Evolutionary conservation across 768 basidiomycete genomes (phyloP).

Genomic region (Psilocybe sp.): DNA sequence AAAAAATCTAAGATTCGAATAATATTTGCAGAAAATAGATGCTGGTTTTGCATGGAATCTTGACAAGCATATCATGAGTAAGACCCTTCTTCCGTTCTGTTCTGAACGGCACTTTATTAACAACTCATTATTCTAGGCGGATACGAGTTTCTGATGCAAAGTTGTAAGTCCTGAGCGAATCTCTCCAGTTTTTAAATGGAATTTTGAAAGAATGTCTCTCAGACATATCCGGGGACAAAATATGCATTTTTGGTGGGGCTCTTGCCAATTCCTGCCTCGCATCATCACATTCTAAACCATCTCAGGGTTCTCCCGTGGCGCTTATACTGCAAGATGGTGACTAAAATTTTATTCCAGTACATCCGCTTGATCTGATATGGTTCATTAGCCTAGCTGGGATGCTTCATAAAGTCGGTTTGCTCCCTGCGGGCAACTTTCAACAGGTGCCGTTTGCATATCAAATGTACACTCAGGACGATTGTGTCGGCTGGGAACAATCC

Average conservation of each 20-base stretch:
- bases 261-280: too few species aligned
- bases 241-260: conserved; percentile 47
- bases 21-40: conserved; percentile 32
- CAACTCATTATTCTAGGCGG: conserved; percentile 31
- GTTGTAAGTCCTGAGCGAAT: conserved; percentile 31
- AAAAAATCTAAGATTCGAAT: not conserved
- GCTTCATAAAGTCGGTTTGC: conserved; percentile 31
- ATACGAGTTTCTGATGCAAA: conserved; percentile 59
- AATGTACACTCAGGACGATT: conserved; percentile 26
- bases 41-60: conserved; percentile 46
- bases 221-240: conserved; percentile 48
- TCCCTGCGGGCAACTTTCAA: conserved; percentile 27
- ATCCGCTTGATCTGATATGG: not conserved
- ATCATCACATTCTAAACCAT: too few species aligned
- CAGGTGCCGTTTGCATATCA: conserved; percentile 33
- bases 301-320: conserved; percentile 50
- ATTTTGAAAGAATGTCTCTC: not conserved
- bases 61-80: conserved; percentile 50
- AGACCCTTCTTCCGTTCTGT: not conserved
- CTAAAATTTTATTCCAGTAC: not conserved
- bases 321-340: conserved; percentile 45
- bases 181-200: not conserved
- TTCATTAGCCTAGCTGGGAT: conserved; percentile 28
- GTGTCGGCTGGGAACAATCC: conserved; percentile 25
- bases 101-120: not conserved